Percentiles rank a stretch among this genome's conserved stretches.
phyloP scores from a whole-genome alignment of 768 basidiomycete species.

The Tephrocybe sp. region DNA sequence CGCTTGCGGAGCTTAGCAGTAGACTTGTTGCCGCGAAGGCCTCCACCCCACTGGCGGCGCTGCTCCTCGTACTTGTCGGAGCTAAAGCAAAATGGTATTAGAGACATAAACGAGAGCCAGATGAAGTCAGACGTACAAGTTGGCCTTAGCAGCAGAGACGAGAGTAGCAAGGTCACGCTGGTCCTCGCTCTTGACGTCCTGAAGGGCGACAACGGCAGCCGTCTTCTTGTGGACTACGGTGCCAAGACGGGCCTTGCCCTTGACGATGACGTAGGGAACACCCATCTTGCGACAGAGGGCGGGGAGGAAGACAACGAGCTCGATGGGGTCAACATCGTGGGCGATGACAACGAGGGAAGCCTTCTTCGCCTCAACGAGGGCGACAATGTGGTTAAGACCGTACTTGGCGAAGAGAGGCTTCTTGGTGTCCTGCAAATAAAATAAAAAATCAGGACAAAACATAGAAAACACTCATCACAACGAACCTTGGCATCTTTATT shows the following conservation, averaged over 20 bases:
- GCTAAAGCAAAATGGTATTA: constrained; percentile 32
- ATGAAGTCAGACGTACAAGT: constrained; percentile 67
- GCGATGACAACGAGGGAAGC: constrained; percentile 93
- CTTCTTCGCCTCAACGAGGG: constrained; percentile 97
- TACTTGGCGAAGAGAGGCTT: constrained; percentile 96
- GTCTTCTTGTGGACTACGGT: constrained; percentile 99
- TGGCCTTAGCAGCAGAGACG: constrained; percentile 92
- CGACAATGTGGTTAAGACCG: constrained; percentile 95
- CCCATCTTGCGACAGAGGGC: constrained; percentile 99
- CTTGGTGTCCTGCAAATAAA: constrained; percentile 63
- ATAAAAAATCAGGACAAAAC: background rate
- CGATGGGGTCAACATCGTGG: constrained; percentile 98
- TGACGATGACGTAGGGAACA: constrained; percentile 97
- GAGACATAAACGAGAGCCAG: background rate
- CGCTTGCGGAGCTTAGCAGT: constrained; percentile 91
- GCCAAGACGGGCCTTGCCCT: constrained; percentile 97
- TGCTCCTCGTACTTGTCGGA: constrained; percentile 92
- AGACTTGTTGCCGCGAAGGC: constrained; percentile 92
- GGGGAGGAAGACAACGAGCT: constrained; percentile 97
- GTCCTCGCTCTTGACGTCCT: constrained; percentile 96
- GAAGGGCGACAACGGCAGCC: constrained; percentile 83
- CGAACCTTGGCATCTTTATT: constrained; percentile 55
- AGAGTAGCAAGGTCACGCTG: constrained; percentile 89
- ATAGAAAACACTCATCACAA: background rate
- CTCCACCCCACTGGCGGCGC: constrained; percentile 94